Base-by-base conservation (phyloP, 2,329 filamentous ascomycete species). In the Aspergillus sp. region DNA sequence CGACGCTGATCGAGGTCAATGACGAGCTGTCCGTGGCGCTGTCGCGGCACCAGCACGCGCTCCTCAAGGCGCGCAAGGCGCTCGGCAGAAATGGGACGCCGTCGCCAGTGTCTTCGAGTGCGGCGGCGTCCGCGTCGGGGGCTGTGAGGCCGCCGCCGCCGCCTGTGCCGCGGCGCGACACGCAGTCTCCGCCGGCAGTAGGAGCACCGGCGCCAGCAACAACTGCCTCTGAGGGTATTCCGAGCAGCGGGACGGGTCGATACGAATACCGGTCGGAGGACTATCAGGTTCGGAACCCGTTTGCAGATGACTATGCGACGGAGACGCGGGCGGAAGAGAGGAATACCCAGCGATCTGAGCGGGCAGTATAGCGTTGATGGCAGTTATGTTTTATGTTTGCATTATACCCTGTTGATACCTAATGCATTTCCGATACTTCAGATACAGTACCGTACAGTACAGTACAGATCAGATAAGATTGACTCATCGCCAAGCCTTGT, bases 1-100 rank as follows among this genome's bases (percentile, higher is more conserved):
- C 91, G 53, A 88, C 78, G 10, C 67, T 98, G 40, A 94, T 98
- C 51, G 86, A 95, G 58, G 91, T 86, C 10, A 94, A 93, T 55
- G 91, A 96, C 59, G 82, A 89, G 53, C 69, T 98, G 17, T 83
- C 85, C 39, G 75, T 83, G 27, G 80, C 88, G 0, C 69, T 89
- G 25, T 91, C 78, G 42, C 79, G 86, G 53, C 85, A 95, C 57
- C 85, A 93, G 58, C 78, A 86, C 34, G 81, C 86, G 7, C 66
- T 93, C 25, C 64, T 80, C 5, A 64, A 71, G 39, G 75, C 75
- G 6, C 65, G 75, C 28, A 67, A 70, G 33, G 41, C 46, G 4
- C 35, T 41, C 7, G 48, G 48, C 6, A 42, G 42, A 15, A 33
- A 44, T 1, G 48, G 33, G 12, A 44, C 36, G 19, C 40, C 48